A percentile compares a stretch with the other conserved stretches of the same genome.
Conservation (phyloP, 768 basidiomycete genomes). For the Termitomyces bulborhizus region DNA sequence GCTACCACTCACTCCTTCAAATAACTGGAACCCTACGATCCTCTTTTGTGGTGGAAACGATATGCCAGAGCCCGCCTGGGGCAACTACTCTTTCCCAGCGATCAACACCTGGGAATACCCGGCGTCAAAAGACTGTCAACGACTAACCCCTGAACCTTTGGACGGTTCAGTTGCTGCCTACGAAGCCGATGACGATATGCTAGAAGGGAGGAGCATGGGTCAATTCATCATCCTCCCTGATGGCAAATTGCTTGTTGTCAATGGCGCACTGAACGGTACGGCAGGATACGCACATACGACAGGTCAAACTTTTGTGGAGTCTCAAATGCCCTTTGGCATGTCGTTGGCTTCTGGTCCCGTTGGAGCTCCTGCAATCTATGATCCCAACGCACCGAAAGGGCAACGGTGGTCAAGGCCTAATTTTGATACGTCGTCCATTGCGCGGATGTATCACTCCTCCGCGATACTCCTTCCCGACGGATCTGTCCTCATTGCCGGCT, state of each 20-base stretch:
- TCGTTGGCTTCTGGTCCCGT: constrained; percentile 79
- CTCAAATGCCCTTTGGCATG: constrained; percentile 61
- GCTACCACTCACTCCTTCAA: constrained; percentile 85
- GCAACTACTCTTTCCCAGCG: constrained; percentile 68
- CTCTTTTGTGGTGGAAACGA: constrained; percentile 89
- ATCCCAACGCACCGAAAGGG: constrained; percentile 67
- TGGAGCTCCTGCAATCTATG: constrained; percentile 75
- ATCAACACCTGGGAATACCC: constrained; percentile 71
- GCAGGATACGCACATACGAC: constrained; percentile 74
- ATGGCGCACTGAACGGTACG: constrained; percentile 81
- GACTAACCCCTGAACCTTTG: constrained; percentile 79
- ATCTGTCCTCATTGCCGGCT: constrained; percentile 84
- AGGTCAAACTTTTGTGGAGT: constrained; percentile 35
- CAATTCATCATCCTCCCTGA: constrained; percentile 84
- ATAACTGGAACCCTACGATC: constrained; percentile 80
- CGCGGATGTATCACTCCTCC: constrained; percentile 87
- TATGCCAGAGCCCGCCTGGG: constrained; percentile 68
- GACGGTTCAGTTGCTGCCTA: constrained; percentile 59
- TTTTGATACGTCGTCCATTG: constrained; percentile 53
- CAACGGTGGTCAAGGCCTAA: constrained; percentile 69
- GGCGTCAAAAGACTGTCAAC: constrained; percentile 68
- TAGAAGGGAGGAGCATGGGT: constrained; percentile 81
- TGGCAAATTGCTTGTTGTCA: constrained; percentile 71
- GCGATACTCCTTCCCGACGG: constrained; percentile 88
- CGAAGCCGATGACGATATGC: constrained; percentile 69